Conservation (phyloP, 2,329 filamentous ascomycete species). For the Stromatinia cepivora region DNA sequence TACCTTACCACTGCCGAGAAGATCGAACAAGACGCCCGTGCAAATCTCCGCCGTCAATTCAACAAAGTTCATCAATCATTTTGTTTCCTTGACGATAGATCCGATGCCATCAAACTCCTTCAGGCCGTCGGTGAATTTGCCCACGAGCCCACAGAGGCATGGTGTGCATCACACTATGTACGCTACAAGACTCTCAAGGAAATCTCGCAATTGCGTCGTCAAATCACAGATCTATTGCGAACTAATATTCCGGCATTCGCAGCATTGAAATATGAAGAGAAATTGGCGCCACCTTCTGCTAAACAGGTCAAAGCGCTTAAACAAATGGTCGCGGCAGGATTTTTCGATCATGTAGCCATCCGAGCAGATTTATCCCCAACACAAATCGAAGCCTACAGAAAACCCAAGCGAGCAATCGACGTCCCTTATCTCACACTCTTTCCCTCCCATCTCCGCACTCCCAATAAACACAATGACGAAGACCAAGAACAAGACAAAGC, state of each 20-base stretch:
- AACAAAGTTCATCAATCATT: slow-evolving; percentile 77
- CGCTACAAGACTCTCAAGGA: slow-evolving; percentile 85
- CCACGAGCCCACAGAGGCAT: slow-evolving; percentile 67
- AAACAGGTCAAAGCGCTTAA: slow-evolving; percentile 79
- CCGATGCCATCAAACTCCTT: slow-evolving; percentile 87
- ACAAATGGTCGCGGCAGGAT: slow-evolving; percentile 88
- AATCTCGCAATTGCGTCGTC: slow-evolving; percentile 76
- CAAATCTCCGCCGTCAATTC: slow-evolving; percentile 59
- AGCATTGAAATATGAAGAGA: slow-evolving; percentile 56
- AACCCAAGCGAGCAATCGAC: slow-evolving; percentile 83
- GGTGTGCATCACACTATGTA: slow-evolving; percentile 83
- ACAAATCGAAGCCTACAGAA: slow-evolving; percentile 65
- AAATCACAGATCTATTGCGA: slow-evolving; percentile 79
- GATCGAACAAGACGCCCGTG: slow-evolving; percentile 67
- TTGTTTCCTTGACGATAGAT: slow-evolving; percentile 75
- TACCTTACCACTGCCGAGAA: slow-evolving; percentile 67
- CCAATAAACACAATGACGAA: slow-evolving; percentile 42
- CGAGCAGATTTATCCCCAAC: slow-evolving; percentile 81
- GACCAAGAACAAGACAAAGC: slow-evolving; percentile 50
- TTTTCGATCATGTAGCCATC: slow-evolving; percentile 92
- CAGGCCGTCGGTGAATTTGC: slow-evolving; percentile 87
- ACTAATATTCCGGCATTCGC: slow-evolving; percentile 68
- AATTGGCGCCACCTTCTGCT: slow-evolving; percentile 58
- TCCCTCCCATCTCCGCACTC: slow-evolving; percentile 53
- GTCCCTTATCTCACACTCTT: slow-evolving; percentile 88